phyloP scores from a whole-genome alignment of 2,329 filamentous ascomycete genomes.

The Colletotrichum karsti region DNA sequence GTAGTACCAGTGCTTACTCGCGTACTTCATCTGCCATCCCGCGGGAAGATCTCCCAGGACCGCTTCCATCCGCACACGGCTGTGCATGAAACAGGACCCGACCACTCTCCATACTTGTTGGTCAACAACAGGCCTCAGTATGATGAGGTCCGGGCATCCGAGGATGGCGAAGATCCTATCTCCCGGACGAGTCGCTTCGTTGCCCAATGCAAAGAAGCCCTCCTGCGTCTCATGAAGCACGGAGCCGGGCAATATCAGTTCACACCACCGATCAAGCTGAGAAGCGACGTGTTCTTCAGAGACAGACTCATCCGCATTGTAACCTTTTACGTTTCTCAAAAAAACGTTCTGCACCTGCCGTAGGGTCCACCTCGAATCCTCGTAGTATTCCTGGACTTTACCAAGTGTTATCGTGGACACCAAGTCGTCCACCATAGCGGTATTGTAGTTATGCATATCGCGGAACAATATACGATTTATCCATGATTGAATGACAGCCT shows the following conservation, averaged over 20 bases:
- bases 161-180: background rate
- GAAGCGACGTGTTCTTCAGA: background rate
- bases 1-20: background rate
- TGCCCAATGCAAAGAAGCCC: background rate
- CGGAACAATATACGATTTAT: background rate
- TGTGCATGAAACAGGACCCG: background rate
- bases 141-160: background rate
- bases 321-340: background rate
- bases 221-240: background rate
- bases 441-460: fast-evolving
- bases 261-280: too few relatives aligned
- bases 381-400: background rate
- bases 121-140: background rate
- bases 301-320: too few relatives aligned
- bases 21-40: background rate
- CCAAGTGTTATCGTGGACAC: background rate
- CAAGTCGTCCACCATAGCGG: background rate
- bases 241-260: background rate
- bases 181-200: background rate
- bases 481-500: background rate
- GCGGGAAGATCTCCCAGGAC: background rate
- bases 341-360: background rate
- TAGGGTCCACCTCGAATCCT: background rate
- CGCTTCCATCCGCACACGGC: background rate
- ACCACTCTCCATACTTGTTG: background rate